Evolutionary conservation across 1,284 basidiomycete genomes (phyloP).

Genomic region (Jaminaea rosea): DNA sequence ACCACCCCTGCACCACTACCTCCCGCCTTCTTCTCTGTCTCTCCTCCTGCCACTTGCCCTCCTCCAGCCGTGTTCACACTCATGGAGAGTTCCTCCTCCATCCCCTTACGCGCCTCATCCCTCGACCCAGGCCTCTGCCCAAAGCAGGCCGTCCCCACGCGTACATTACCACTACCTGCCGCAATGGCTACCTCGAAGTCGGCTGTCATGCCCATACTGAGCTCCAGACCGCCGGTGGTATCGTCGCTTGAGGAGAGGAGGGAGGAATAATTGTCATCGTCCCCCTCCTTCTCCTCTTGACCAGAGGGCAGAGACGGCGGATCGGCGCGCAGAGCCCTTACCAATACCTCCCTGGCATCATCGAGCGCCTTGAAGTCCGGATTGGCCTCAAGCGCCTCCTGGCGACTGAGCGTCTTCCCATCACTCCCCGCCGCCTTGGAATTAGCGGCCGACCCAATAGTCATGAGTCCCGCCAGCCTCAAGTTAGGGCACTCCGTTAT

Average conservation of each 20-base stretch:
- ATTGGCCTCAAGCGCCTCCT: slow-evolving; percentile 58
- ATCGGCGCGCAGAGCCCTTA: slow-evolving; percentile 46
- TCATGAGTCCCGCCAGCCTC: slow-evolving; percentile 80
- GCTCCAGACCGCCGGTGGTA: slow-evolving; percentile 54
- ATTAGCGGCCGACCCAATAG: slow-evolving; percentile 65
- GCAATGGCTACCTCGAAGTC: slow-evolving; percentile 81
- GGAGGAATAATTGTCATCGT: slow-evolving; percentile 5
- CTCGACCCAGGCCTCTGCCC: slow-evolving; percentile 51
- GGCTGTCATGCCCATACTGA: slow-evolving; percentile 98
- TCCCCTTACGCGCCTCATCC: slow-evolving; percentile 30
- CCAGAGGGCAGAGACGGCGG: neutral
- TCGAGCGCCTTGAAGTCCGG: slow-evolving; percentile 70
- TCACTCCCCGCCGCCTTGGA: slow-evolving; percentile 13
- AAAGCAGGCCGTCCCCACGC: slow-evolving; percentile 88
- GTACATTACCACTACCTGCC: slow-evolving; percentile 75
- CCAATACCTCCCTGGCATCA: slow-evolving; percentile 57
- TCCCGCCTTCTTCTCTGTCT: too few species aligned
- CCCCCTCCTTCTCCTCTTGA: slow-evolving; percentile 7
- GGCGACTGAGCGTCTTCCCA: slow-evolving; percentile 58
- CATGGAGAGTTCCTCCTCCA: slow-evolving; percentile 26
- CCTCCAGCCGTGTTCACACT: neutral
- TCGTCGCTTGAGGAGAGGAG: neutral
- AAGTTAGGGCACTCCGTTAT: slow-evolving; percentile 65
- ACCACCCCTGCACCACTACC: neutral
- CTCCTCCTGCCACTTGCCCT: neutral